phyloP scores from a whole-genome alignment of 306 rosid genomes.

The Vicia villosa region DNA sequence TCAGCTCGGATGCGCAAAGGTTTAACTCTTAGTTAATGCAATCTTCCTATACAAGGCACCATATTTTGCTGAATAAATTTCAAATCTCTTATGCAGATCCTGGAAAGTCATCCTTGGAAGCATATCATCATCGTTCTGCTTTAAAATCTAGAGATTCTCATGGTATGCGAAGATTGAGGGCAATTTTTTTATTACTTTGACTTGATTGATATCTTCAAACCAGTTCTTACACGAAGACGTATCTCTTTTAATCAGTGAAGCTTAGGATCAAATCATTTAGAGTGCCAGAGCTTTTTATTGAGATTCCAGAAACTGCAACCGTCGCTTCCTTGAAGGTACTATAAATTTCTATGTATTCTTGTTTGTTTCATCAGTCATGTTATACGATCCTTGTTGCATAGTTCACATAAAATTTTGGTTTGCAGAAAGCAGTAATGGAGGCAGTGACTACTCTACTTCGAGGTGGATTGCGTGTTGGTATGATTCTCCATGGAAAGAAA shows the following conservation, averaged over 20 bases:
- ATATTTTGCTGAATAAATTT: constrained; percentile 34
- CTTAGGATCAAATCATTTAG: constrained; percentile 90
- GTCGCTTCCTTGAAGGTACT: constrained; percentile 87
- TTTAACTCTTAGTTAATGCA: constrained; percentile 35
- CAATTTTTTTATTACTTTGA: constrained; percentile 42
- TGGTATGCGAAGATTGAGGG: constrained; percentile 61
- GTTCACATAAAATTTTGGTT: constrained; percentile 17
- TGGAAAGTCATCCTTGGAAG: constrained; percentile 50
- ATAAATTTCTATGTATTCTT: constrained; percentile 13
- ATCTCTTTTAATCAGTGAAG: constrained; percentile 70
- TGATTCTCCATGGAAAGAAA: constrained; percentile 84
- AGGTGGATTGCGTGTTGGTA: constrained; percentile 77
- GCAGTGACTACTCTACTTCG: constrained; percentile 83
- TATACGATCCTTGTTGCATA: constrained; percentile 23
- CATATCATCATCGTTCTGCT: constrained; percentile 51
- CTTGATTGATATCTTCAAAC: constrained; percentile 53
- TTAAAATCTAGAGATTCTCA: constrained; percentile 72
- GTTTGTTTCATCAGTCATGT: too few relatives aligned
- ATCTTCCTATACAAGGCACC: constrained; percentile 21
- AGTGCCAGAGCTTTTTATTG: constrained; percentile 92
- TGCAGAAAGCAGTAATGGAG: constrained; percentile 85
- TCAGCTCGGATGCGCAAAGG: constrained; percentile 53
- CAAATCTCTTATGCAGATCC: constrained; percentile 51
- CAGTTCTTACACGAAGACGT: constrained; percentile 47
- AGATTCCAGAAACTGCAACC: constrained; percentile 86